Percentiles rank a stretch among this genome's conserved stretches.
phyloP scores from a whole-genome alignment of 2,329 filamentous ascomycete genomes.

The Fusarium sororula region DNA sequence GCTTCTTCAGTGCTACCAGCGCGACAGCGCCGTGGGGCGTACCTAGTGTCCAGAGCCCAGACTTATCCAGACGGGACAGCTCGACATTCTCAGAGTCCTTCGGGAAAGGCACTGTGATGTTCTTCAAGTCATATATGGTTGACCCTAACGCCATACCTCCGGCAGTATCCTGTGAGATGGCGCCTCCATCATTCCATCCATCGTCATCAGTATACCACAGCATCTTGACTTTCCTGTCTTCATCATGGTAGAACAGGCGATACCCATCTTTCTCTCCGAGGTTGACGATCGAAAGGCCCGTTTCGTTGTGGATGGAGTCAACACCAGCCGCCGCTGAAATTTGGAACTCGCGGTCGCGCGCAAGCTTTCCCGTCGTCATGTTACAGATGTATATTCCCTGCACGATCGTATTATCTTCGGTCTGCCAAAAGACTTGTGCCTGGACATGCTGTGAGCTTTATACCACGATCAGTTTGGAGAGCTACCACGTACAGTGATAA shows the following conservation, averaged over 20 bases:
- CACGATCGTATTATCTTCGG: background rate
- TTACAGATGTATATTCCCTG: background rate
- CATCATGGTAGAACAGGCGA: slow-evolving; percentile 2
- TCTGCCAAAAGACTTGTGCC: slow-evolving; percentile 6
- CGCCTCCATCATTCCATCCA: background rate
- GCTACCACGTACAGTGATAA: background rate
- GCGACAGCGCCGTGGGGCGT: background rate
- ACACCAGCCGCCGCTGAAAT: background rate
- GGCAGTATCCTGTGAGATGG: background rate
- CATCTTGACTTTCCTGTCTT: background rate
- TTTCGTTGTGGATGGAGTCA: background rate
- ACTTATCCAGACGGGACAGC: background rate
- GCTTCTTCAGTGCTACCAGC: accelerated
- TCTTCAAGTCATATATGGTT: background rate
- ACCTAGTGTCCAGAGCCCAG: background rate
- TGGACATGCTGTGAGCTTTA: background rate
- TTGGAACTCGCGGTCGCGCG: background rate
- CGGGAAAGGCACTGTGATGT: background rate
- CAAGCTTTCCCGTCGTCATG: background rate
- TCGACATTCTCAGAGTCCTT: background rate
- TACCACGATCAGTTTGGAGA: accelerated
- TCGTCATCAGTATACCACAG: background rate
- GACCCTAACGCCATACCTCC: slow-evolving; percentile 1
- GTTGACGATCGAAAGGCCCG: background rate
- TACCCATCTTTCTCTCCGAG: background rate